Conservation (phyloP, 805 yeast genomes). For the Zygotorulaspora chibaensis region DNA sequence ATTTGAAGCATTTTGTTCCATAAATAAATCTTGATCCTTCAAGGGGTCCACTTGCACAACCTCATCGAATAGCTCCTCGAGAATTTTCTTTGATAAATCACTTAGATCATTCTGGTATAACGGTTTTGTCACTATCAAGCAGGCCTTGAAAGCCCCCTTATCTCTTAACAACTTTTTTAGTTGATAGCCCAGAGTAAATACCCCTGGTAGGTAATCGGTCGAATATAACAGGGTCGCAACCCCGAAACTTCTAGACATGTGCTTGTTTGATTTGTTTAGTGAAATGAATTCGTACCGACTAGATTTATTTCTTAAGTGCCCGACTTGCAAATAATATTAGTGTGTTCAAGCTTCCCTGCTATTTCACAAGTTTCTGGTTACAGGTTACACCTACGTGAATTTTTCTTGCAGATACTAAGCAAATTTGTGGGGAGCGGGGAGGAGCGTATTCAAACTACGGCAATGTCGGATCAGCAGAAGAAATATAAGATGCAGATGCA, state of each 20-base stretch:
- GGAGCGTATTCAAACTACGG: too few relatives aligned
- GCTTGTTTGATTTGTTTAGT: not conserved
- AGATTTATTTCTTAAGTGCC: too few relatives aligned
- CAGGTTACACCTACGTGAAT: too few relatives aligned
- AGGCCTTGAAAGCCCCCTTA: slow-evolving; percentile 7
- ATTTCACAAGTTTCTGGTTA: too few relatives aligned
- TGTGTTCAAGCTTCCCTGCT: too few relatives aligned
- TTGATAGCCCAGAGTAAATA: slow-evolving; percentile 45
- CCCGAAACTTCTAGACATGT: slow-evolving; percentile 10
- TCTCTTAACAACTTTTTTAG: slow-evolving; percentile 25
- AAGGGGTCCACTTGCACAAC: slow-evolving; percentile 28
- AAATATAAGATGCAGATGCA: too few relatives aligned
- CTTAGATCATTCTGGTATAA: slow-evolving; percentile 19
- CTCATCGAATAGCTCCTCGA: slow-evolving; percentile 24
- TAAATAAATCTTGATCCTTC: slow-evolving; percentile 18
- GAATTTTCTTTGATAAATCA: slow-evolving; percentile 15
- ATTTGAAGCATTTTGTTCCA: slow-evolving; percentile 25
- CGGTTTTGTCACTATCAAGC: slow-evolving; percentile 22
- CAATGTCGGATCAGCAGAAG: too few relatives aligned
- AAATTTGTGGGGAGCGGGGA: too few relatives aligned
- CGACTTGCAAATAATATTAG: too few relatives aligned
- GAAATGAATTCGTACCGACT: not conserved
- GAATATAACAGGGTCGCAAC: slow-evolving; percentile 44
- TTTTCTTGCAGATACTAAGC: too few relatives aligned
- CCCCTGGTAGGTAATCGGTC: slow-evolving; percentile 53